phyloP scores from a whole-genome alignment of 805 yeast genomes.

The Zygoascus bituminiphila region DNA sequence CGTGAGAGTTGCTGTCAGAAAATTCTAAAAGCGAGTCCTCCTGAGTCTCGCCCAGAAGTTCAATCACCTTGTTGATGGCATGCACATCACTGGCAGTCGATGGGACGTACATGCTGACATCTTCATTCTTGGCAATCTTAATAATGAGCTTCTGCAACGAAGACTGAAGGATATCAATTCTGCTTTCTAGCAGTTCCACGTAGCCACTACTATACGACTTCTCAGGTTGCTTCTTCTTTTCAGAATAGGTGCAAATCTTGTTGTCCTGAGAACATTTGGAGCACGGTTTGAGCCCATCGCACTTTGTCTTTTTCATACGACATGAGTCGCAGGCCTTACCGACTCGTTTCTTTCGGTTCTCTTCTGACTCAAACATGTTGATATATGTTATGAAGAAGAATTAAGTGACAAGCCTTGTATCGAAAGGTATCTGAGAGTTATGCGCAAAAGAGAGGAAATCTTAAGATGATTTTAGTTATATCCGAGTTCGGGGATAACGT shows the following conservation, averaged over 20 bases:
- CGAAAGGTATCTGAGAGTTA: not conserved
- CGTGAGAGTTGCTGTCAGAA: not conserved
- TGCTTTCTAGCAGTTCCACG: slow-evolving; percentile 53
- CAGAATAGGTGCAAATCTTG: slow-evolving; percentile 49
- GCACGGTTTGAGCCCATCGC: slow-evolving; percentile 43
- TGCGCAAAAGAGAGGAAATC: no score
- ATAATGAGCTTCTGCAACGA: slow-evolving; percentile 35
- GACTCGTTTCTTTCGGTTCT: slow-evolving; percentile 26
- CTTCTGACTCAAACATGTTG: slow-evolving; percentile 8
- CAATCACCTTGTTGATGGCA: slow-evolving; percentile 19
- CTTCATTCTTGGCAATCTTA: slow-evolving; percentile 17
- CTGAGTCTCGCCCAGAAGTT: slow-evolving; percentile 7
- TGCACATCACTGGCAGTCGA: slow-evolving; percentile 9
- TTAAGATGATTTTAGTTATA: no score
- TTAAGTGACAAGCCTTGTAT: no score
- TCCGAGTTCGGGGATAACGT: no score
- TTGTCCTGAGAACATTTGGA: slow-evolving; percentile 45
- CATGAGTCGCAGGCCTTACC: slow-evolving; percentile 42
- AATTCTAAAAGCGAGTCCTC: no score
- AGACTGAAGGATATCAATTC: slow-evolving; percentile 45
- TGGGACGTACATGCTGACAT: slow-evolving; percentile 16
- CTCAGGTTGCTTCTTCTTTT: slow-evolving; percentile 44
- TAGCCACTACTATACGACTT: slow-evolving; percentile 52
- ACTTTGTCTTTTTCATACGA: slow-evolving; percentile 27
- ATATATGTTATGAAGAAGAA: no score